Evolutionary conservation across 2,329 filamentous ascomycete species (phyloP).

Genomic region (Paramyrothecium roridum): DNA sequence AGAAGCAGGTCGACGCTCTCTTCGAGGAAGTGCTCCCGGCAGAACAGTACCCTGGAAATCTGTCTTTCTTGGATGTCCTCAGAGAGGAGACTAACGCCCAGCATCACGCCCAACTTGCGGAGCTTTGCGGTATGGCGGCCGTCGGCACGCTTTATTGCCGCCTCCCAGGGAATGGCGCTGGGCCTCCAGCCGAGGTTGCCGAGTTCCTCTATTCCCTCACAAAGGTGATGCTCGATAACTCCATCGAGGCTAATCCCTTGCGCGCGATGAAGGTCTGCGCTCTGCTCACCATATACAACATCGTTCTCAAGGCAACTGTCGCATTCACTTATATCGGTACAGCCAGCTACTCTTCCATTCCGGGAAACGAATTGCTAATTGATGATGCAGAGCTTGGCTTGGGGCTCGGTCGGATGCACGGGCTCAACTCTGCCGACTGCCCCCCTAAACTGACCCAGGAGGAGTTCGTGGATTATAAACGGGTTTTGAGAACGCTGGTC

Average conservation of each 20-base stretch:
- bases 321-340: conserved; percentile 7
- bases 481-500: not conserved
- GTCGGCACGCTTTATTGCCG: conserved; percentile 6
- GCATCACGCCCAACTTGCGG: not conserved
- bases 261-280: conserved; percentile 9
- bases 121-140: conserved; percentile 4
- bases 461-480: not conserved
- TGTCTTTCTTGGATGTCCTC: not conserved
- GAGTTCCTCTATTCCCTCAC: conserved; percentile 7
- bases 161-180: conserved; percentile 2
- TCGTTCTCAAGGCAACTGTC: conserved; percentile 9
- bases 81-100: not conserved
- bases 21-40: not conserved
- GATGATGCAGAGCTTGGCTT: not conserved
- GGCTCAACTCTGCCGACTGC: not conserved
- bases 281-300: conserved; percentile 10
- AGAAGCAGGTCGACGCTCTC: not conserved
- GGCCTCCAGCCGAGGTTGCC: not conserved
- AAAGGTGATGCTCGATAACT: conserved; percentile 3
- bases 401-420: not conserved
- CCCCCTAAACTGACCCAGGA: not conserved
- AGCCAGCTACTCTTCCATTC: not conserved
- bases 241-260: conserved; percentile 4
- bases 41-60: not conserved
- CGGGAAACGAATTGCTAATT: not conserved